Evolutionary conservation across 2,329 filamentous ascomycete species (phyloP).

Genomic region (Fusarium sp.): DNA sequence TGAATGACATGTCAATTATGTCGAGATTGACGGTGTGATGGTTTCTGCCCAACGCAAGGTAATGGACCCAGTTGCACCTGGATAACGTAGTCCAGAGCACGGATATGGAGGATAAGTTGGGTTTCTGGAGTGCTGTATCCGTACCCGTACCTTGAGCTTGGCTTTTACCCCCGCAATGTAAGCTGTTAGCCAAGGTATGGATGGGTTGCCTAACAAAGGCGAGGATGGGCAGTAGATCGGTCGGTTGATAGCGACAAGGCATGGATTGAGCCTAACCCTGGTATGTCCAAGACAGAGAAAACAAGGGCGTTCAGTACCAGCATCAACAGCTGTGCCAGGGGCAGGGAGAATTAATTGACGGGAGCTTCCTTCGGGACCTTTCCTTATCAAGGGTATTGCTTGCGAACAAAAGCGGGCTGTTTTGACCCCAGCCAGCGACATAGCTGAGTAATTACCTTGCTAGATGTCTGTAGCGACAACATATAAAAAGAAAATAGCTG

Average conservation of each 20-base stretch:
- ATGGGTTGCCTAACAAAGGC: conserved; percentile 8
- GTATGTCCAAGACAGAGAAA: conserved; percentile 9
- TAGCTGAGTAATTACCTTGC: neutral
- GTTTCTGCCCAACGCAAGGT: conserved; percentile 39
- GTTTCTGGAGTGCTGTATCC: neutral
- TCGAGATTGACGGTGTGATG: conserved; percentile 34
- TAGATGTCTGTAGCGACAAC: neutral
- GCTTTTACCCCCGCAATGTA: conserved; percentile 19
- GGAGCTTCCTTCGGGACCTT: conserved; percentile 29
- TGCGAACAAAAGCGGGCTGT: conserved; percentile 33
- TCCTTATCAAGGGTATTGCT: conserved; percentile 37
- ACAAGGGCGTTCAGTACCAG: conserved; percentile 10
- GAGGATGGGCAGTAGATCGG: conserved; percentile 40
- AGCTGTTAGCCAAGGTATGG: neutral
- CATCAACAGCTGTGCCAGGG: conserved; percentile 11
- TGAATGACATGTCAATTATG: conserved; percentile 6
- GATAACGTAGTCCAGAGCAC: conserved; percentile 1
- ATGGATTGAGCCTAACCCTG: conserved; percentile 17
- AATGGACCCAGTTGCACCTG: conserved; percentile 12
- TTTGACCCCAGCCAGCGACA: conserved; percentile 12
- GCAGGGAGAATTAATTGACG: conserved; percentile 16
- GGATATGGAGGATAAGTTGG: neutral
- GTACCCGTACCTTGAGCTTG: conserved; percentile 13
- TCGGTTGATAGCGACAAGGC: conserved; percentile 20
- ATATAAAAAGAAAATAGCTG: neutral